phyloP scores from a whole-genome alignment of 1,139 yeast genomes.

The Candida tetrigidarum region DNA sequence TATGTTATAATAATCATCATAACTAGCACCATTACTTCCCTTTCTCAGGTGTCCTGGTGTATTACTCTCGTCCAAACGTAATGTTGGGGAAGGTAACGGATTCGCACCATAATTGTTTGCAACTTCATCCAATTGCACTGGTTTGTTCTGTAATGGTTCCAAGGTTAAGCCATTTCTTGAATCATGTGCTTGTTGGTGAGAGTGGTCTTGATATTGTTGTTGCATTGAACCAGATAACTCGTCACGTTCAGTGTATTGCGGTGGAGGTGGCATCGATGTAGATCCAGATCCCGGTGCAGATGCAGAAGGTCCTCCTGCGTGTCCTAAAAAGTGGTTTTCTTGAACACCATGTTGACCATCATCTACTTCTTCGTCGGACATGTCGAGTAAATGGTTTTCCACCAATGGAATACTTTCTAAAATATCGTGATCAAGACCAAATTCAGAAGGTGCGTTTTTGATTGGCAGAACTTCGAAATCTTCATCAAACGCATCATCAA shows the following conservation, averaged over 20 bases:
- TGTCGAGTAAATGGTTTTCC: conserved; percentile 9
- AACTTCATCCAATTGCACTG: conserved; percentile 5
- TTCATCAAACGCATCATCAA: conserved; percentile 13
- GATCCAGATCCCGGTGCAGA: too few relatives aligned
- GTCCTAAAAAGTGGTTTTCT: not conserved
- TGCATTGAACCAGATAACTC: conserved; percentile 1
- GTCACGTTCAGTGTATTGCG: conserved; percentile 2
- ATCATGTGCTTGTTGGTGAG: not conserved
- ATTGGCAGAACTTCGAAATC: conserved; percentile 11
- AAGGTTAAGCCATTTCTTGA: not conserved
- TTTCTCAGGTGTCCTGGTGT: conserved; percentile 9
- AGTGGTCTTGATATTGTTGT: not conserved
- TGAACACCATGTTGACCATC: not conserved
- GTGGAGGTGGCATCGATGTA: conserved; percentile 4
- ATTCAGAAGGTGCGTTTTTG: conserved; percentile 6
- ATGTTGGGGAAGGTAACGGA: conserved; percentile 10
- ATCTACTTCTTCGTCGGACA: conserved; percentile 11
- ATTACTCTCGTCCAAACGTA: conserved; percentile 3
- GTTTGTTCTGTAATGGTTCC: conserved; percentile 4
- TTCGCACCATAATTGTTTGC: conserved; percentile 5
- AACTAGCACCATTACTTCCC: conserved; percentile 2
- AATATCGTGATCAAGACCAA: conserved; percentile 12
- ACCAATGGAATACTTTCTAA: conserved; percentile 11
- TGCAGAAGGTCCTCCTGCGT: not conserved
- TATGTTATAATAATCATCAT: conserved; percentile 8